A percentile compares a stretch with the other conserved stretches of the same genome.
Conservation (phyloP, 2,329 filamentous ascomycete species). For the Sporothrix mexicana region DNA sequence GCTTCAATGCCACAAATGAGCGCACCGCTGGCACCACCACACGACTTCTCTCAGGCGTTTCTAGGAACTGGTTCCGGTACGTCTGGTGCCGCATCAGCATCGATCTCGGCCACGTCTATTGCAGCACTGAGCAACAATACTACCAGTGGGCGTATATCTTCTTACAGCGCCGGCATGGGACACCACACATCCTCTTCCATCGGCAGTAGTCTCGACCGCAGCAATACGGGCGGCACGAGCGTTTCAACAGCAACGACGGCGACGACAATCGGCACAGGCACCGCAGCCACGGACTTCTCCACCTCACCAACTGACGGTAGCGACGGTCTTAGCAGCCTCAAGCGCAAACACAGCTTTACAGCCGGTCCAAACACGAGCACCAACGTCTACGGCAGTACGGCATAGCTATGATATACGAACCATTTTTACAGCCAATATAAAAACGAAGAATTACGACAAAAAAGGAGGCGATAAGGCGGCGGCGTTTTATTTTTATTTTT, state of each 20-base stretch:
- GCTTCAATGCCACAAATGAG: constrained; percentile 58
- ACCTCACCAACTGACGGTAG: constrained; percentile 34
- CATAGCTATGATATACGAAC: not conserved
- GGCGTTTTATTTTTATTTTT: constrained; percentile 1
- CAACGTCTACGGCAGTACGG: constrained; percentile 23
- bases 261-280: constrained; percentile 39
- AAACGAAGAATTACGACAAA: constrained; percentile 13
- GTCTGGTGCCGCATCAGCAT: constrained; percentile 41
- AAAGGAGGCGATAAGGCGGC: not conserved
- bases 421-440: not conserved
- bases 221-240: constrained; percentile 25
- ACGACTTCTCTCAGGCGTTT: constrained; percentile 59
- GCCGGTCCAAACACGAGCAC: constrained; percentile 4
- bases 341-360: constrained; percentile 50
- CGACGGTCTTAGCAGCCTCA: constrained; percentile 44
- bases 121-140: constrained; percentile 32
- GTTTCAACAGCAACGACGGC: constrained; percentile 40
- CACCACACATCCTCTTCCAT: constrained; percentile 35
- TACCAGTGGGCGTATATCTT: constrained; percentile 48
- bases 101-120: constrained; percentile 10
- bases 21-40: constrained; percentile 59
- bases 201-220: constrained; percentile 38
- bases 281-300: not conserved
- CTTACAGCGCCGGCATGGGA: constrained; percentile 49
- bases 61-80: constrained; percentile 42